Conservation (phyloP, 768 basidiomycete species). For the Lactarius akahatsu region DNA sequence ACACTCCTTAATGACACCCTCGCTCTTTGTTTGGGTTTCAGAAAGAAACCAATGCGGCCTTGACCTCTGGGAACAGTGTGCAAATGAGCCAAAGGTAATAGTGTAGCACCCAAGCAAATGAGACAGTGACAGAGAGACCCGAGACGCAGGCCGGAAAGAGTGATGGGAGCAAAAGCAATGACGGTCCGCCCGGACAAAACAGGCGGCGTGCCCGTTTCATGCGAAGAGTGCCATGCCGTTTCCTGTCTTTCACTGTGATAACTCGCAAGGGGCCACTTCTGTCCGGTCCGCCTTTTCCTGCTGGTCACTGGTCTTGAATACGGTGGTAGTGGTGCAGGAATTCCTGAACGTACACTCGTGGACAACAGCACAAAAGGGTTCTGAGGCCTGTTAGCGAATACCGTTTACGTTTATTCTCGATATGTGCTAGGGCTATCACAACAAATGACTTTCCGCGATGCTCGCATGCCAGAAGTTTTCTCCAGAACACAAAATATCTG, state of each 20-base stretch:
- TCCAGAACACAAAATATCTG: neutral
- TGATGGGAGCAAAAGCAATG: slow-evolving; percentile 15
- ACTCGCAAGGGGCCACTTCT: slow-evolving; percentile 1
- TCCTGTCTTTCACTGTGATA: slow-evolving; percentile 21
- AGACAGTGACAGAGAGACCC: slow-evolving; percentile 9
- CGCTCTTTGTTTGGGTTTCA: neutral
- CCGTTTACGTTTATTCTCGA: neutral
- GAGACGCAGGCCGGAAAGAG: slow-evolving; percentile 17
- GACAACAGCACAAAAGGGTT: neutral
- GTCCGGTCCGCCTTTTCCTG: slow-evolving; percentile 6
- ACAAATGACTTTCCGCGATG: neutral
- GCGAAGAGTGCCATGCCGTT: slow-evolving; percentile 8
- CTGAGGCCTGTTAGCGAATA: neutral
- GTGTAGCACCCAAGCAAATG: slow-evolving; percentile 9
- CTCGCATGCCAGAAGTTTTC: neutral
- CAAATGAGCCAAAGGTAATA: slow-evolving; percentile 1
- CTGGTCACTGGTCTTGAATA: neutral
- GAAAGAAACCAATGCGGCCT: neutral
- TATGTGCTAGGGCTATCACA: neutral
- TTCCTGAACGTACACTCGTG: neutral
- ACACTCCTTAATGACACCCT: neutral
- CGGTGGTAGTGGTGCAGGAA: neutral
- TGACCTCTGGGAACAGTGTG: slow-evolving; percentile 6
- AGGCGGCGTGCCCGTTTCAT: neutral
- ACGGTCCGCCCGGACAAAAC: slow-evolving; percentile 18